Conservation (phyloP, 257 asterid genomes). For the Nicotiana tomentosiformis region DNA sequence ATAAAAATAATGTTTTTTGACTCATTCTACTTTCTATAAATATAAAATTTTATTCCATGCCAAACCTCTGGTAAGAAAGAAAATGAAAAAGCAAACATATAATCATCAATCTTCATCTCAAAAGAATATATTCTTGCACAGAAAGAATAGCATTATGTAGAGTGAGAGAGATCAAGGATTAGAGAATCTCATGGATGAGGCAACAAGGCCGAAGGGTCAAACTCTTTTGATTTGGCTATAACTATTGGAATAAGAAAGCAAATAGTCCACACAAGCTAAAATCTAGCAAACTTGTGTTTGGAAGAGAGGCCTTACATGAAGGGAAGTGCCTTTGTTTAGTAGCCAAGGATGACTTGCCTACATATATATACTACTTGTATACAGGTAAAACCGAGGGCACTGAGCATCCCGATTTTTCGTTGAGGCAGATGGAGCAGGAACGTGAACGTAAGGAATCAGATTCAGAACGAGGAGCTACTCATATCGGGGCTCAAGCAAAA, state of each 20-base stretch:
- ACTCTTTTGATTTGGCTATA: constrained; percentile 1
- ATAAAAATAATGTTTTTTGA: neutral
- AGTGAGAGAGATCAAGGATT: neutral
- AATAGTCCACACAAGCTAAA: neutral
- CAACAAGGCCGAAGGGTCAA: neutral
- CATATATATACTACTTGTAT: neutral
- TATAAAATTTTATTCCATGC: neutral
- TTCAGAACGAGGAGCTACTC: too few species aligned
- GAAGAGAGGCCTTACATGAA: constrained; percentile 15
- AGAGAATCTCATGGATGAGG: constrained; percentile 1
- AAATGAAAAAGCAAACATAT: neutral
- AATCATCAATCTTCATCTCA: neutral
- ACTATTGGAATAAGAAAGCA: neutral
- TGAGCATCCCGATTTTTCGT: neutral
- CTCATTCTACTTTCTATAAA: neutral
- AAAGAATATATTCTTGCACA: neutral
- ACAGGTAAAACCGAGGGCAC: too few species aligned
- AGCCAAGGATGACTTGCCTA: constrained; percentile 18
- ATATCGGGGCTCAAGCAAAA: too few species aligned
- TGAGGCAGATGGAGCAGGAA: neutral
- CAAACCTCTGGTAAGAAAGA: neutral
- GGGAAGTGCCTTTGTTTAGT: constrained; percentile 9
- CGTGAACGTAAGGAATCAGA: too few species aligned
- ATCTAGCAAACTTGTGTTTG: neutral
- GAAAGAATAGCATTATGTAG: neutral